A percentile compares a stretch with the other conserved stretches of the same genome.
These are phyloP conservation scores for California macrophylla DNA, from an alignment of 441 rosid genomes.

Conservation along the genomic window DNA sequence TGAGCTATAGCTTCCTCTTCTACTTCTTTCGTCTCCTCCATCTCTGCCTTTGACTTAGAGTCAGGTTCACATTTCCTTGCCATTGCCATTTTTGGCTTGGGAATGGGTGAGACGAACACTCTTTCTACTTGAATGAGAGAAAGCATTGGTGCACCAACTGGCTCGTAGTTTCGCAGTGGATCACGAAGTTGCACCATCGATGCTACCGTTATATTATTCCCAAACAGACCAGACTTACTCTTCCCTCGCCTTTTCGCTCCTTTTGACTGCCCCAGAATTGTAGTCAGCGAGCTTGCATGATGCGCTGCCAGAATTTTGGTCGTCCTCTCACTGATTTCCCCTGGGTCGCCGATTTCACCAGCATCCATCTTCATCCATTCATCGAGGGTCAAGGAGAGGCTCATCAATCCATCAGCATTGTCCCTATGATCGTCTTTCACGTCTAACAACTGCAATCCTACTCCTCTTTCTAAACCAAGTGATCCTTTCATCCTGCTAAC, in stretches of 20 bases:
- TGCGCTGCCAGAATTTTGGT: slow-evolving; percentile 84
- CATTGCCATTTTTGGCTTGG: slow-evolving; percentile 67
- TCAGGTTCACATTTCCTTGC: slow-evolving; percentile 35
- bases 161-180: slow-evolving; percentile 72
- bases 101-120: slow-evolving; percentile 40
- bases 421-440: slow-evolving; percentile 36
- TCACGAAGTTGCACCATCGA: slow-evolving; percentile 83
- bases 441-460: slow-evolving; percentile 62
- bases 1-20: slow-evolving; percentile 55
- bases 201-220: slow-evolving; percentile 82
- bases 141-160: slow-evolving; percentile 94
- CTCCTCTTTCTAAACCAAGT: slow-evolving; percentile 69
- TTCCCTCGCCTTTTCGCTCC: slow-evolving; percentile 52
- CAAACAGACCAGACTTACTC: slow-evolving; percentile 68
- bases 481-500: slow-evolving; percentile 35
- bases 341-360: slow-evolving; percentile 68
- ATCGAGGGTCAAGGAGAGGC: slow-evolving; percentile 74
- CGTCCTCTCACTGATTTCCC: slow-evolving; percentile 65
- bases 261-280: slow-evolving; percentile 52
- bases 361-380: slow-evolving; percentile 93
- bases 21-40: slow-evolving; percentile 31
- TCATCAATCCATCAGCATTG: slow-evolving; percentile 78
- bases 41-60: slow-evolving; percentile 16
- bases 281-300: slow-evolving; percentile 65
- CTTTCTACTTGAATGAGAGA: slow-evolving; percentile 90